Conservation (phyloP, 2,329 filamentous ascomycete species). For the Penicillium sp. region DNA sequence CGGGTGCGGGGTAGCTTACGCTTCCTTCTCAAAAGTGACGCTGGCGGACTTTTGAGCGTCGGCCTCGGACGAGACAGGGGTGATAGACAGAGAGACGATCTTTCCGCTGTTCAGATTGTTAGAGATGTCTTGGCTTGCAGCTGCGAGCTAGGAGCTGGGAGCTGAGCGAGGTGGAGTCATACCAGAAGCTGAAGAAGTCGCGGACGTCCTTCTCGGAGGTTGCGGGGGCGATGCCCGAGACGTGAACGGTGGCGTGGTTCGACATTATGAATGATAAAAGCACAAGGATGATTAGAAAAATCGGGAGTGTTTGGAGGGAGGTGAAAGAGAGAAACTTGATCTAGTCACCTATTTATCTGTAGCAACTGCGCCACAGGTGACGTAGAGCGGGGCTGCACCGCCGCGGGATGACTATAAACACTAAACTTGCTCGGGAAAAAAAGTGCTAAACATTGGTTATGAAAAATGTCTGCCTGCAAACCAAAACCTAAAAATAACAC, state of each 20-base stretch:
- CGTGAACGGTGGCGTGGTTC: slow-evolving; percentile 67
- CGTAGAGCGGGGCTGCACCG: slow-evolving; percentile 32
- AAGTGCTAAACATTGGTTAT: slow-evolving; percentile 1
- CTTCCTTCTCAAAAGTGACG: slow-evolving; percentile 96
- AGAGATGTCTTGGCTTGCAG: slow-evolving; percentile 7
- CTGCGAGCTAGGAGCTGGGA: neutral
- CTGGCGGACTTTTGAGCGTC: slow-evolving; percentile 75
- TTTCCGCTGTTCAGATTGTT: slow-evolving; percentile 67
- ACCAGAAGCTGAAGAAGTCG: slow-evolving; percentile 98
- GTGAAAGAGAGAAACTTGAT: slow-evolving; percentile 1
- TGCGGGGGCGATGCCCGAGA: slow-evolving; percentile 79
- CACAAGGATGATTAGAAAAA: neutral
- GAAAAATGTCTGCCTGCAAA: slow-evolving; percentile 15
- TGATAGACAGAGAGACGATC: slow-evolving; percentile 79
- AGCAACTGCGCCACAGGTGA: slow-evolving; percentile 34
- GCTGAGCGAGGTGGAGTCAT: slow-evolving; percentile 36
- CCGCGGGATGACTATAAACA: slow-evolving; percentile 17
- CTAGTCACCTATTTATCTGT: slow-evolving; percentile 19
- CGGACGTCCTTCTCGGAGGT: slow-evolving; percentile 88
- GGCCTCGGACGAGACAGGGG: slow-evolving; percentile 51
- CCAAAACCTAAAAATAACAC: slow-evolving; percentile 5
- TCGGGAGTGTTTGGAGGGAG: neutral
- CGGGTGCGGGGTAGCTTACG: slow-evolving; percentile 47
- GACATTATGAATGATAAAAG: slow-evolving; percentile 46
- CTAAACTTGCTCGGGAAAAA: neutral